A percentile compares a stretch with the other conserved stretches of the same genome.
Conservation (phyloP, 2,329 filamentous ascomycete genomes). For the Aspergillus floridensis region DNA sequence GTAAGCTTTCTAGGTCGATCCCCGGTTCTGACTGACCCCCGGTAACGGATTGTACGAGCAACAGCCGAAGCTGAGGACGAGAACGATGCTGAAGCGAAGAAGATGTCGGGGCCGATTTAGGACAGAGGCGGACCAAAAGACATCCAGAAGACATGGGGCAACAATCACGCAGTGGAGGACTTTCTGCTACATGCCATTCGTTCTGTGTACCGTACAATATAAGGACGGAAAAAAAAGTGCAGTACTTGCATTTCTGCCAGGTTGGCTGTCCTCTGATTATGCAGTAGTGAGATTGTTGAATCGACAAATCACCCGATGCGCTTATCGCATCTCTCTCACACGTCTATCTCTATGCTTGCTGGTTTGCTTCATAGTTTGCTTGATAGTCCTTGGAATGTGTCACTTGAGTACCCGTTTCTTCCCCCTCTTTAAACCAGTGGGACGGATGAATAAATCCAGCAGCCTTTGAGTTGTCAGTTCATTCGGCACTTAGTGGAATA, state of each 20-base stretch:
- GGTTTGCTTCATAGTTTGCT: neutral
- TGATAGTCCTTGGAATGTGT: neutral
- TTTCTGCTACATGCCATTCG: neutral
- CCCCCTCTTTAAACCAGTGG: neutral
- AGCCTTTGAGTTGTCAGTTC: neutral
- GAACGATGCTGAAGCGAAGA: neutral
- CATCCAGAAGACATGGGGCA: too few species aligned
- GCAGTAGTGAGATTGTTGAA: neutral
- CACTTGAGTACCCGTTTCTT: neutral
- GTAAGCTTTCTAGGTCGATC: slow-evolving; percentile 20
- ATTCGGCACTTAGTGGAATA: slow-evolving; percentile 15
- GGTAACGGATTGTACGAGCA: neutral
- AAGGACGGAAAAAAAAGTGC: neutral
- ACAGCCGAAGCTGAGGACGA: neutral
- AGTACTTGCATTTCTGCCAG: neutral
- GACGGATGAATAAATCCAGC: neutral
- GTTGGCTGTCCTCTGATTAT: neutral
- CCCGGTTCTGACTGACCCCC: neutral
- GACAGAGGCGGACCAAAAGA: too few species aligned
- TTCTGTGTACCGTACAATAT: neutral
- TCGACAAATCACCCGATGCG: neutral
- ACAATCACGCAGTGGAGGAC: neutral
- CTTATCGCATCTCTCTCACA: neutral
- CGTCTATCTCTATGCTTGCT: neutral
- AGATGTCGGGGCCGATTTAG: neutral